Evolutionary conservation across 495 filamentous ascomycete species (phyloP).

Genomic region (Hyaloscypha hepaticicola): DNA sequence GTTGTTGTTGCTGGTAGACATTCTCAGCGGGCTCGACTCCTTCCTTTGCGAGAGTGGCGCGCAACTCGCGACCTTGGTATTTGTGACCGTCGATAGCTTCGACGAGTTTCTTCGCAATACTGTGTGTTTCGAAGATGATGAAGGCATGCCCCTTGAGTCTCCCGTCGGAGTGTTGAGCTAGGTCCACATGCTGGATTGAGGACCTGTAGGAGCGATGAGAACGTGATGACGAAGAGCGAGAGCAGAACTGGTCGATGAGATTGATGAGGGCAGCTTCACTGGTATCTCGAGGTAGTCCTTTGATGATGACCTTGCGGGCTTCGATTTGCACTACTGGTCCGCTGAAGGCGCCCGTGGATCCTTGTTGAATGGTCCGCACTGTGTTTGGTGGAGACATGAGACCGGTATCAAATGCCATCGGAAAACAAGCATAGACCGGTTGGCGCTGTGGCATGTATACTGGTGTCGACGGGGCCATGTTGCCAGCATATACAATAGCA

Average conservation of each 20-base stretch:
- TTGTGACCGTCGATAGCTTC: conserved; percentile 8
- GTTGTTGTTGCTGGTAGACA: background rate
- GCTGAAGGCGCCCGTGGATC: background rate
- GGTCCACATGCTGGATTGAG: conserved; percentile 11
- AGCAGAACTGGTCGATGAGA: background rate
- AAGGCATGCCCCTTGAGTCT: conserved; percentile 22
- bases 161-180: conserved; percentile 9
- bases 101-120: conserved; percentile 13
- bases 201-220: background rate
- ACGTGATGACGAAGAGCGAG: background rate
- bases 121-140: conserved; percentile 12
- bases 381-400: conserved; percentile 1
- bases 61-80: conserved; percentile 8
- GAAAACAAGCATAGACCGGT: background rate
- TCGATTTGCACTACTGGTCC: conserved; percentile 11
- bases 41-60: conserved; percentile 21
- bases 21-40: conserved; percentile 6
- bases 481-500: conserved; percentile 12
- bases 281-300: conserved; percentile 6
- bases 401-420: background rate
- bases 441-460: conserved; percentile 1
- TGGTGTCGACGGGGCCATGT: conserved; percentile 3
- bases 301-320: conserved; percentile 27
- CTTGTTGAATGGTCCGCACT: background rate
- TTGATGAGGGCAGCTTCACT: background rate